Evolutionary conservation across 495 filamentous ascomycete genomes (phyloP).

Genomic region (Amphirosellinia nigrospora): DNA sequence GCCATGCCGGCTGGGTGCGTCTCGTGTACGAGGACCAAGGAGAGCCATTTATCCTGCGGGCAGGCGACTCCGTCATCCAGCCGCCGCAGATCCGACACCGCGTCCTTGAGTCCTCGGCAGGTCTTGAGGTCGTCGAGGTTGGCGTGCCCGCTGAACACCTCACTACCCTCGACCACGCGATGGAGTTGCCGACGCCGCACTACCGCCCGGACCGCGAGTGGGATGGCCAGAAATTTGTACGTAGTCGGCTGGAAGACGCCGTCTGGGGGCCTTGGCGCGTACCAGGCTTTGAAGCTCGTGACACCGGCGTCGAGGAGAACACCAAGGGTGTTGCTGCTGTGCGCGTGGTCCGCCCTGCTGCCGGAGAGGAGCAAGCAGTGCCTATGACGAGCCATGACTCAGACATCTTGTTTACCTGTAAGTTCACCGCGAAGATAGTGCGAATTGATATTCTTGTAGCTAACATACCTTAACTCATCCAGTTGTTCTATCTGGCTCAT

Average conservation of each 20-base stretch:
- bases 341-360: constrained; percentile 13
- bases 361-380: background rate
- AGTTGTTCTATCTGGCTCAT: constrained; percentile 19
- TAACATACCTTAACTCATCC: background rate
- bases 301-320: constrained; percentile 17
- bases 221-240: constrained; percentile 22
- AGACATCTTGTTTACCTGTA: constrained; percentile 23
- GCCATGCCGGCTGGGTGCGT: constrained; percentile 25
- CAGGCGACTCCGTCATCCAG: constrained; percentile 21
- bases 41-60: constrained; percentile 20
- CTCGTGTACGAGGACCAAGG: constrained; percentile 25
- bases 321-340: constrained; percentile 23
- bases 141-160: constrained; percentile 22
- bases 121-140: constrained; percentile 22
- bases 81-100: constrained; percentile 23
- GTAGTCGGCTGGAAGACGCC: constrained; percentile 15
- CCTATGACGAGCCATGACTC: constrained; percentile 23
- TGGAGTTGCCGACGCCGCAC: constrained; percentile 20
- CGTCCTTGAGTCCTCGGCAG: constrained; percentile 15
- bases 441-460: background rate
- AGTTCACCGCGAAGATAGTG: background rate
- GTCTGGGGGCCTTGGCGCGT: constrained; percentile 20
- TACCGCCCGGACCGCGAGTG: constrained; percentile 22
- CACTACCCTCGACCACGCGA: constrained; percentile 20
- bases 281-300: constrained; percentile 22